Conservation (phyloP, 371 early-diverging fungal species). For the Mucor sp. region DNA sequence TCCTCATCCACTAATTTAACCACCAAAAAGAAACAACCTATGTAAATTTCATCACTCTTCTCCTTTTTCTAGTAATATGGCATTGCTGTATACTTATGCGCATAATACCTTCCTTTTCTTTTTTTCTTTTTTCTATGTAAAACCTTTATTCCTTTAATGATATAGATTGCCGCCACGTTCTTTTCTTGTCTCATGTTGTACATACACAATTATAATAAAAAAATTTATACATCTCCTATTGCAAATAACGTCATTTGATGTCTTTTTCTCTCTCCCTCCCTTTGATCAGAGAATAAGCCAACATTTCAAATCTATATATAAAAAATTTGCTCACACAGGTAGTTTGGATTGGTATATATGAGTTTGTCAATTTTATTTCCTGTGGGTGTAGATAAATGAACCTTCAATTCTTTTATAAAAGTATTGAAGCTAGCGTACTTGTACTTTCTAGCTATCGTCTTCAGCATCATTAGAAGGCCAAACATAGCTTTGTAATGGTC, state of each 20-base stretch:
- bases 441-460: too few relatives aligned
- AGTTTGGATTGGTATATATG: not conserved
- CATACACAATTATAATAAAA: not conserved
- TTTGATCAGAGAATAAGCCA: not conserved
- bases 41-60: not conserved
- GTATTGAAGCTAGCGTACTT: too few relatives aligned
- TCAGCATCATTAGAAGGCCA: too few relatives aligned
- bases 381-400: too few relatives aligned
- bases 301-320: not conserved
- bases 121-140: not conserved
- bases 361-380: too few relatives aligned
- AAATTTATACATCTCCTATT: not conserved
- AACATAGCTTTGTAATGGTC: too few relatives aligned
- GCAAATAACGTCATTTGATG: slow-evolving; percentile 5
- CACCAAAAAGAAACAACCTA: slow-evolving; percentile 6
- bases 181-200: not conserved
- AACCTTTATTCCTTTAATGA: not conserved
- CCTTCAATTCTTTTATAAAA: too few relatives aligned
- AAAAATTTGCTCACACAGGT: too few relatives aligned
- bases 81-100: not conserved
- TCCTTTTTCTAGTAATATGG: not conserved
- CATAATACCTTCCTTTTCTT: not conserved
- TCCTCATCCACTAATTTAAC: slow-evolving; percentile 16
- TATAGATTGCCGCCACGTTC: slow-evolving; percentile 3
- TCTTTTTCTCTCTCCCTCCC: not conserved